phyloP scores from a whole-genome alignment of 225 moss, liverwort and hornwort species.

The Physcomitrium patens region DNA sequence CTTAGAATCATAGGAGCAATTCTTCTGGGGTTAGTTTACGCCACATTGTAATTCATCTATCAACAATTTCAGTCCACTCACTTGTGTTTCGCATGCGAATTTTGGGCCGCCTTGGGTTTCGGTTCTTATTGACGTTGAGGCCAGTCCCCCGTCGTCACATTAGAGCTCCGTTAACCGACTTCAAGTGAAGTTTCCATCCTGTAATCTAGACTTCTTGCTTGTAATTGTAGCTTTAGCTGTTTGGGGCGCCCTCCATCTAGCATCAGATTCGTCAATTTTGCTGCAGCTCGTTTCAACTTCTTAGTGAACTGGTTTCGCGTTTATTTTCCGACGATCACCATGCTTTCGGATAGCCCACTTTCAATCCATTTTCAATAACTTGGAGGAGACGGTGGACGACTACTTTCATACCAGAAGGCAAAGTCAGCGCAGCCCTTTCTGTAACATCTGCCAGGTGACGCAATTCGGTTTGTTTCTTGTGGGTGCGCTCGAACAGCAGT shows the following conservation, averaged over 20 bases:
- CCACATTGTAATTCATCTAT: conserved; percentile 25
- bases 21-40: background rate
- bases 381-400: conserved; percentile 3
- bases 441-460: conserved; percentile 8
- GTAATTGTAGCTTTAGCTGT: too few relatives aligned
- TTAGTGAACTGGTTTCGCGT: too few relatives aligned
- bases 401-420: background rate
- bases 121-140: background rate
- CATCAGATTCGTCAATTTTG: too few relatives aligned
- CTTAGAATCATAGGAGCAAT: conserved; percentile 17
- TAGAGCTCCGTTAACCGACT: too few relatives aligned
- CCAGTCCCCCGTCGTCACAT: too few relatives aligned
- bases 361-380: too few relatives aligned
- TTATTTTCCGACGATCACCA: too few relatives aligned
- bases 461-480: background rate
- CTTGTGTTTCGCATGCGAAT: conserved; percentile 1
- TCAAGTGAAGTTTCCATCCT: too few relatives aligned
- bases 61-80: conserved; percentile 15
- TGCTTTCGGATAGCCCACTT: too few relatives aligned
- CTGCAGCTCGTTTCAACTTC: too few relatives aligned
- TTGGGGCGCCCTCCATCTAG: too few relatives aligned
- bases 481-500: background rate
- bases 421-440: conserved; percentile 25
- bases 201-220: too few relatives aligned
- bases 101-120: conserved; percentile 5